phyloP scores from a whole-genome alignment of 192 early-diverging fungal species.

The Physocladia obscura region DNA sequence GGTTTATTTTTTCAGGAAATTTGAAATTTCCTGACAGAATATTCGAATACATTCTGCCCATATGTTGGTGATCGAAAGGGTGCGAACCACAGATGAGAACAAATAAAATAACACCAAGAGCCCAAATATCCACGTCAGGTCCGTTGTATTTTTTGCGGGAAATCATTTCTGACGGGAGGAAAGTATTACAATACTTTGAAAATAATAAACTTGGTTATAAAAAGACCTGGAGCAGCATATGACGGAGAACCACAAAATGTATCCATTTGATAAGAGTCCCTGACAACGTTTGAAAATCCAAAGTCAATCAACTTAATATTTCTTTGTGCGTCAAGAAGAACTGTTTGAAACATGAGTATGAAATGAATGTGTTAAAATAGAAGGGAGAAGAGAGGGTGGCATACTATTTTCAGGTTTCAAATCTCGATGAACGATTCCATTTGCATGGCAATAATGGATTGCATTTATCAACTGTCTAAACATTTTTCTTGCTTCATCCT shows the following conservation, averaged over 20 bases:
- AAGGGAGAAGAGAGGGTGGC: not conserved
- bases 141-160: constrained; percentile 68
- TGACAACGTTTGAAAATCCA: constrained; percentile 45
- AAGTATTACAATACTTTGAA: not conserved
- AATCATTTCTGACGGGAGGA: constrained; percentile 68
- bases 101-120: constrained; percentile 86
- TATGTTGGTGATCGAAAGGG: constrained; percentile 90
- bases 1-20: constrained; percentile 22
- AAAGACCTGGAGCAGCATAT: constrained; percentile 44
- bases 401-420: constrained; percentile 48
- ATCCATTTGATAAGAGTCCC: constrained; percentile 31
- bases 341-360: constrained; percentile 14
- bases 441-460: constrained; percentile 46
- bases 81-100: constrained; percentile 86
- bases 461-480: constrained; percentile 48
- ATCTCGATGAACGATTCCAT: constrained; percentile 50
- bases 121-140: constrained; percentile 93
- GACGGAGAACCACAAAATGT: constrained; percentile 51
- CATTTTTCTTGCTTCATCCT: constrained; percentile 31
- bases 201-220: not conserved
- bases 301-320: constrained; percentile 54
- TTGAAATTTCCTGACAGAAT: constrained; percentile 42
- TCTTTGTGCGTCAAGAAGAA: constrained; percentile 36
- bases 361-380: constrained; percentile 3
- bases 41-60: constrained; percentile 46